phyloP scores from a whole-genome alignment of 2,329 filamentous ascomycete species.

The Sphaceloma murrayae region DNA sequence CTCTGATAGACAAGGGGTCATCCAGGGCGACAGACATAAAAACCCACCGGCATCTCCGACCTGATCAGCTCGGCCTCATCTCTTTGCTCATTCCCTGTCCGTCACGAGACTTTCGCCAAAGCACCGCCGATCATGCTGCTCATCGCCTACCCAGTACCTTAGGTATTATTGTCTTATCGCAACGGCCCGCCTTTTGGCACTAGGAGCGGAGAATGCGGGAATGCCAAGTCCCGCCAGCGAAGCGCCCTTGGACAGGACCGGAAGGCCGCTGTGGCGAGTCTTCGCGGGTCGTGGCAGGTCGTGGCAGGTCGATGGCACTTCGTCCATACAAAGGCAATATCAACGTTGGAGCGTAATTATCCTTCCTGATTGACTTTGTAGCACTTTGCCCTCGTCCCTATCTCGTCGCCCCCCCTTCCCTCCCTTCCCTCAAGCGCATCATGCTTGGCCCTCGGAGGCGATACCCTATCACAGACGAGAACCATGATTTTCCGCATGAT shows the following conservation, averaged over 20 bases:
- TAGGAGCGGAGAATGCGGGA: slow-evolving; percentile 1
- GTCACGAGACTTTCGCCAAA: neutral
- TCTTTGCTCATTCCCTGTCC: neutral
- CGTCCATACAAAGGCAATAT: neutral
- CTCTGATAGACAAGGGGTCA: neutral
- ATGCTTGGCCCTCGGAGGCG: neutral
- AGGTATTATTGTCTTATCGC: slow-evolving; percentile 1
- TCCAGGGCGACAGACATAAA: neutral
- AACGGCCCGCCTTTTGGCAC: slow-evolving; percentile 4
- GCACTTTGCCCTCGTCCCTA: neutral
- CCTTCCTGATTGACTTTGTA: neutral
- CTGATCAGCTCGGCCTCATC: neutral
- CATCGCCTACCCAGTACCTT: neutral
- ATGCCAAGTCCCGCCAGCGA: slow-evolving; percentile 9
- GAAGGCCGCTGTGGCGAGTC: too few species aligned
- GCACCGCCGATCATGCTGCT: slow-evolving; percentile 5
- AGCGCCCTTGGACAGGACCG: slow-evolving; percentile 5
- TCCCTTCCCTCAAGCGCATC: slow-evolving; percentile 5
- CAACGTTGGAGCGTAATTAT: slow-evolving; percentile 5
- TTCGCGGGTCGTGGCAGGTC: too few species aligned
- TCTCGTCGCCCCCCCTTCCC: too few species aligned
- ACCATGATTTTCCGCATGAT: slow-evolving; percentile 7
- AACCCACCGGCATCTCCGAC: neutral
- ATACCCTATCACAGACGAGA: neutral
- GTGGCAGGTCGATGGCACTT: too few species aligned